Percentiles rank a stretch among this genome's conserved stretches.
These are phyloP conservation scores for Ramichloridium luteum DNA, from an alignment of 2,329 filamentous ascomycete genomes.

Conservation along the genomic window DNA sequence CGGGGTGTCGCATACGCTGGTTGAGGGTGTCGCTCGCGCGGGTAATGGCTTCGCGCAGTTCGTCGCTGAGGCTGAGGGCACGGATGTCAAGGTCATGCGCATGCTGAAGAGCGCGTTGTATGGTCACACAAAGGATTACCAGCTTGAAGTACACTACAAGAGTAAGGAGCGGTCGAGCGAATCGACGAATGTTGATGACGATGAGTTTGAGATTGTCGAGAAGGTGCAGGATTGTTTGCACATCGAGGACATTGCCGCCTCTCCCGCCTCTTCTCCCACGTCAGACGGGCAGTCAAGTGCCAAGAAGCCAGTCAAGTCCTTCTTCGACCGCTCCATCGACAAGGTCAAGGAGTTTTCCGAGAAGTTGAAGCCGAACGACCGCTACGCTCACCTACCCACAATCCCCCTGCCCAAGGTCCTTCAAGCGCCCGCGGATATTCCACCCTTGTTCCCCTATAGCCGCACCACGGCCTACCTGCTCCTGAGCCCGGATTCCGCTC, in stretches of 20 bases:
- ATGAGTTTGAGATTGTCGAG: conserved; percentile 53
- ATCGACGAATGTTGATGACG: conserved; percentile 20
- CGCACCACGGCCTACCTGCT: conserved; percentile 55
- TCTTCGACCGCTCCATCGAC: conserved; percentile 1
- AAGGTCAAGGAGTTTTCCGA: conserved; percentile 30
- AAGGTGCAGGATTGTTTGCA: conserved; percentile 40
- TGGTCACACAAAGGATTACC: conserved; percentile 53
- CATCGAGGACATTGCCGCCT: conserved; percentile 23
- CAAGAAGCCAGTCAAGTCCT: conserved; percentile 1
- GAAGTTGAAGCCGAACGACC: conserved; percentile 18
- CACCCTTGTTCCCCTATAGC: conserved; percentile 54
- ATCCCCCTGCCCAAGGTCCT: conserved; percentile 45
- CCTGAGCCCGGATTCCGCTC: conserved; percentile 40
- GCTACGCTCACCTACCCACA: conserved; percentile 41
- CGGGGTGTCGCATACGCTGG: conserved; percentile 42
- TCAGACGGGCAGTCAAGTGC: conserved; percentile 1
- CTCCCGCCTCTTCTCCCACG: background rate
- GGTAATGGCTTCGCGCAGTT: conserved; percentile 50
- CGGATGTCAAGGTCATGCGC: conserved; percentile 56
- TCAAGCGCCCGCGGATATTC: conserved; percentile 52
- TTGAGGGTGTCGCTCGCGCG: conserved; percentile 46
- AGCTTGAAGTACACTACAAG: conserved; percentile 49
- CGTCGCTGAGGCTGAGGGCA: conserved; percentile 50
- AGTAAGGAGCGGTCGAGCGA: conserved; percentile 12
- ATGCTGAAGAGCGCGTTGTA: conserved; percentile 62